A percentile compares a stretch with the other conserved stretches of the same genome.
phyloP scores from a whole-genome alignment of 1,284 basidiomycete genomes.

The Waitea zeae region DNA sequence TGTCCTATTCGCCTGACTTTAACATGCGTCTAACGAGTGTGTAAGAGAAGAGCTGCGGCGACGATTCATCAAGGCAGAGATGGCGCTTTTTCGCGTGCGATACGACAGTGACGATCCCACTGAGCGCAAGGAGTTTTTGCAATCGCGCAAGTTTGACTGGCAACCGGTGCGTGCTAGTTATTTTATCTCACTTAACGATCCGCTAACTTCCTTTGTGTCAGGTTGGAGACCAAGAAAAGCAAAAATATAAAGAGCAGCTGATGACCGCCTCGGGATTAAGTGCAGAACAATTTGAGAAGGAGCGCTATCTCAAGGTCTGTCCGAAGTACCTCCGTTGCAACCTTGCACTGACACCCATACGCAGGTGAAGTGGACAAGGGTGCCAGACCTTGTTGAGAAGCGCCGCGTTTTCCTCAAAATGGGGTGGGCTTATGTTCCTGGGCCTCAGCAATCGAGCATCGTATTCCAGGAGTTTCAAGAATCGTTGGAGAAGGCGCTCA shows the following conservation, averaged over 20 bases:
- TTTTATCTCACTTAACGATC: background rate
- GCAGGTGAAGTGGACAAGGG: conserved; percentile 72
- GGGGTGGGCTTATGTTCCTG: conserved; percentile 87
- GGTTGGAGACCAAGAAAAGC: conserved; percentile 49
- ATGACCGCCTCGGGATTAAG: conserved; percentile 17
- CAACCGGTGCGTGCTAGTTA: conserved; percentile 26
- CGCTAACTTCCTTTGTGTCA: conserved; percentile 11
- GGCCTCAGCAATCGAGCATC: conserved; percentile 70
- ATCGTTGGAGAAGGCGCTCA: conserved; percentile 62
- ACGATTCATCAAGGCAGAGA: conserved; percentile 85
- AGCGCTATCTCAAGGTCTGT: conserved; percentile 56
- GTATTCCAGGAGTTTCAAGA: conserved; percentile 79
- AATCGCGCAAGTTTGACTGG: conserved; percentile 72
- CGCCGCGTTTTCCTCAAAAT: conserved; percentile 67
- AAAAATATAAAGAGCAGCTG: conserved; percentile 31
- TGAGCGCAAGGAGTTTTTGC: conserved; percentile 63
- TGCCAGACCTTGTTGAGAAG: conserved; percentile 82
- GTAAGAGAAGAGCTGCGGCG: conserved; percentile 78
- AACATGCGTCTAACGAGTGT: background rate
- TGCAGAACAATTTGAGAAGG: conserved; percentile 18
- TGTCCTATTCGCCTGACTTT: conserved; percentile 10
- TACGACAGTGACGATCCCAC: conserved; percentile 52
- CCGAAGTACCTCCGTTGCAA: background rate
- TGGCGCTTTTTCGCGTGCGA: conserved; percentile 69
- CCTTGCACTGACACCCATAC: background rate